Evolutionary conservation across 345 rosid genomes (phyloP), one percentile per base, ranked within the genome.

Genomic region (Eucalyptus globulus): DNA sequence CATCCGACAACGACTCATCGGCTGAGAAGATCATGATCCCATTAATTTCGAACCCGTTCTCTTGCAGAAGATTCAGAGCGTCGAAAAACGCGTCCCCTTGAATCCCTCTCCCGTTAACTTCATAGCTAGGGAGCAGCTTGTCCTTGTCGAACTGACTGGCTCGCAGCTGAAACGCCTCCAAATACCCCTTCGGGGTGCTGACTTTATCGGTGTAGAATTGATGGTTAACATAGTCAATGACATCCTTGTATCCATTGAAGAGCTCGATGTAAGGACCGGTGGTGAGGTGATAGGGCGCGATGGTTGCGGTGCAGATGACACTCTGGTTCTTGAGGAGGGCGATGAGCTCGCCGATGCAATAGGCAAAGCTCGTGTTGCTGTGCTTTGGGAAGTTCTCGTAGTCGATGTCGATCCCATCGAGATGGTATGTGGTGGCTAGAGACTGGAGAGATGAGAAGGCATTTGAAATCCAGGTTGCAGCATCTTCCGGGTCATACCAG

Each of bases 21-120:
- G 96, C 96, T 1, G 94, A 94, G 93, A 88, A 95, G 87, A 95
- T 92, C 97, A 94, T 94, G 44, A 95, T 91, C 29, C 96, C 95
- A 88, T 94, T 93, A 86, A 94, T 91, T 12, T 87, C 88, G 34
- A 92, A 93, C 13, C 94, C 95, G 56, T 91, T 92, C 24, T 47
- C 88, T 88, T 93, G 90, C 89, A 93, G 69, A 86, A 94, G 88
- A 24, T 11, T 88, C 87, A 95, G 89, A 21, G 96, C 93, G 44
- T 92, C 90, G 56, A 94, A 94, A 87, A 95, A 94, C 3, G 88
- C 91, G 43, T 94, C 94, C 83, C 97, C 97, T 86, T 94, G 95
- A n/a, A 94, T 94, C 2, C 96, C 97, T 60, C 95, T 92, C 26
- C 95, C 95, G 3, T 94, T 88, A 7, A 93, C 93, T 88, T 95